Conservation (phyloP, 768 basidiomycete genomes). For the Leccinum boreale region DNA sequence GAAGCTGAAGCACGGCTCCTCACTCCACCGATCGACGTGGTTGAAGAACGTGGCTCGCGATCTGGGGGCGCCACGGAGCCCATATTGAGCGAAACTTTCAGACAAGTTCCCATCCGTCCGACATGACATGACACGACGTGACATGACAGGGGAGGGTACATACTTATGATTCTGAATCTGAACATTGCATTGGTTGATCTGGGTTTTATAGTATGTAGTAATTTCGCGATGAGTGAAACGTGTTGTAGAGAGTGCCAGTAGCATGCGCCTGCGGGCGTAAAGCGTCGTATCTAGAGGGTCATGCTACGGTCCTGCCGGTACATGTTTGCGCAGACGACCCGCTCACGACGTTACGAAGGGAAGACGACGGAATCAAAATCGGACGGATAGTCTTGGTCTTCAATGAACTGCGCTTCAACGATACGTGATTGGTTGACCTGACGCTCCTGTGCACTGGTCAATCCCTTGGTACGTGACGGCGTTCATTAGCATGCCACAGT, state of each 20-base stretch:
- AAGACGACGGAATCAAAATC: not conserved
- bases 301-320: not conserved
- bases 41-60: not conserved
- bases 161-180: not conserved
- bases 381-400: not conserved
- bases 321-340: not conserved
- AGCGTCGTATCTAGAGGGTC: not conserved
- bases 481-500: not conserved
- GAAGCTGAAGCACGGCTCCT: no score
- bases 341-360: not conserved
- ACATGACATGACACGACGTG: not conserved
- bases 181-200: not conserved
- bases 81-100: no score
- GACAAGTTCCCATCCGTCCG: not conserved
- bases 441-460: no score
- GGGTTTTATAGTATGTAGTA: not conserved
- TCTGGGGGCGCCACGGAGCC: not conserved
- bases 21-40: not conserved
- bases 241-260: not conserved
- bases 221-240: not conserved
- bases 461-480: not conserved
- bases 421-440: no score
- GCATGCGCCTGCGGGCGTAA: not conserved
- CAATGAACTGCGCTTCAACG: not conserved
- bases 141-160: not conserved